Percentiles rank a stretch among this genome's conserved stretches.
phyloP scores from a whole-genome alignment of 257 asterid species.

The Linaria vulgaris region DNA sequence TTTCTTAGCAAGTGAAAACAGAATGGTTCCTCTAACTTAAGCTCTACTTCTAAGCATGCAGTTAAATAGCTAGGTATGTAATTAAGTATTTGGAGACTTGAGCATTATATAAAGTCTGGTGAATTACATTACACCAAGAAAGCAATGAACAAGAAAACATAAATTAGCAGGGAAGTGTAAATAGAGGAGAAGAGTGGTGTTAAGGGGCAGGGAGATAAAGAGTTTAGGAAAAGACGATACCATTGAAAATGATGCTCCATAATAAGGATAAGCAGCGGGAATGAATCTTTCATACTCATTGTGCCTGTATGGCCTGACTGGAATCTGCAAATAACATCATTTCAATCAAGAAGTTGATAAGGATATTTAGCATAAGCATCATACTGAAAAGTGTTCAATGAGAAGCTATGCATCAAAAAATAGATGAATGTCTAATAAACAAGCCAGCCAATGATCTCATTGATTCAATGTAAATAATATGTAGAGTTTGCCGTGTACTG shows the following conservation, averaged over 20 bases:
- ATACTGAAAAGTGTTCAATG: neutral
- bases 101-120: too few species aligned
- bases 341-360: slow-evolving; percentile 14
- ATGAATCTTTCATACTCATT: slow-evolving; percentile 88
- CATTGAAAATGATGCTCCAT: slow-evolving; percentile 84
- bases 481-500: neutral
- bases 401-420: slow-evolving; percentile 6
- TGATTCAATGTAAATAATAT: slow-evolving; percentile 3
- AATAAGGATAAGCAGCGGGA: slow-evolving; percentile 83
- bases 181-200: slow-evolving; percentile 5
- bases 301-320: slow-evolving; percentile 93
- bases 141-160: too few species aligned
- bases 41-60: neutral
- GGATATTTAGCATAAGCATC: slow-evolving; percentile 7
- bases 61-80: neutral
- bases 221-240: slow-evolving; percentile 36
- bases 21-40: neutral
- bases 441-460: slow-evolving; percentile 13
- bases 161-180: too few species aligned
- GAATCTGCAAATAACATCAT: slow-evolving; percentile 61
- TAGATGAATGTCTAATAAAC: neutral
- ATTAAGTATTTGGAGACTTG: neutral
- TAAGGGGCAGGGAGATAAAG: neutral
- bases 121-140: too few species aligned
- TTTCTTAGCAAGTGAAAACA: too few species aligned